Evolutionary conservation across 495 filamentous ascomycete species (phyloP).

Genomic region (Xylaria sp.): DNA sequence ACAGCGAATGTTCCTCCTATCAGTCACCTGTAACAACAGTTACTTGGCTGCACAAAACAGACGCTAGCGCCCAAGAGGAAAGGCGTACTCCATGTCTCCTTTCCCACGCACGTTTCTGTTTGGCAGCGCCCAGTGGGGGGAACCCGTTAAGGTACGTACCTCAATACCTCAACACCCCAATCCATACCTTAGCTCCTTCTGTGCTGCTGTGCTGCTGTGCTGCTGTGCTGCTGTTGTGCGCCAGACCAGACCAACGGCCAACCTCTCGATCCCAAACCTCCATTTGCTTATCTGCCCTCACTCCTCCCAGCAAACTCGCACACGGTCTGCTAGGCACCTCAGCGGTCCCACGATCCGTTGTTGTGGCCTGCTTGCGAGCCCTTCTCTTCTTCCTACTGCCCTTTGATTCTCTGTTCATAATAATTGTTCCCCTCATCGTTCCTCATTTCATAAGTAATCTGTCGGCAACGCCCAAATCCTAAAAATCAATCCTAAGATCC

Average conservation of each 20-base stretch:
- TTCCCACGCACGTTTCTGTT: slow-evolving; percentile 12
- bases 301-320: slow-evolving; percentile 27
- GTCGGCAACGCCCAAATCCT: background rate
- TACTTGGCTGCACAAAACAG: background rate
- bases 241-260: background rate
- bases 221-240: slow-evolving; percentile 11
- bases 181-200: no score
- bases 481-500: slow-evolving; percentile 5
- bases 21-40: background rate
- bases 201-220: no score
- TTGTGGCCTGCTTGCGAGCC: slow-evolving; percentile 25
- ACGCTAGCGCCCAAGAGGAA: background rate
- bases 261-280: slow-evolving; percentile 21
- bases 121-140: background rate
- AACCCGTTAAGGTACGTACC: background rate
- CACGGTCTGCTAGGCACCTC: slow-evolving; percentile 23
- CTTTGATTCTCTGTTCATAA: slow-evolving; percentile 18
- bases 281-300: slow-evolving; percentile 5
- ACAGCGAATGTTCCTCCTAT: slow-evolving; percentile 10
- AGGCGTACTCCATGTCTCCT: background rate
- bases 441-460: slow-evolving; percentile 8
- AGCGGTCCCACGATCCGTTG: slow-evolving; percentile 27
- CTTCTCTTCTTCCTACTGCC: slow-evolving; percentile 17
- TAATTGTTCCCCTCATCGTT: slow-evolving; percentile 23
- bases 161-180: slow-evolving; percentile 6